These are phyloP conservation scores for Solanum arcanum DNA, from an alignment of 257 asterid species.

Conservation along the genomic window DNA sequence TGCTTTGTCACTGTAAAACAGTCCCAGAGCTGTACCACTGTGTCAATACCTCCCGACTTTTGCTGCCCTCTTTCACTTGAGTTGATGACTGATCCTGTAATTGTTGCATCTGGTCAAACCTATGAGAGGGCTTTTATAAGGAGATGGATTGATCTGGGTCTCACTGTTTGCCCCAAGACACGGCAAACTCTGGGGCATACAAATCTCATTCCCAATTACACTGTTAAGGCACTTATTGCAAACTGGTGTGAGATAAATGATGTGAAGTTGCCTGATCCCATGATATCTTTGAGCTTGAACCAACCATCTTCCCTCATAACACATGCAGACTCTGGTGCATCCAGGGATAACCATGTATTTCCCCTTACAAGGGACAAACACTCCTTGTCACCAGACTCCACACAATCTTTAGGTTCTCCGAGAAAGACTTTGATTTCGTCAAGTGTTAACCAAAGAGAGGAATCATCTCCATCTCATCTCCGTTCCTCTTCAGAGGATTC, in stretches of 20 bases:
- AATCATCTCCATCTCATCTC: slow-evolving; percentile 41
- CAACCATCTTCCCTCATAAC: slow-evolving; percentile 53
- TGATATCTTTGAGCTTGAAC: slow-evolving; percentile 35
- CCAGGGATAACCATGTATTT: slow-evolving; percentile 10
- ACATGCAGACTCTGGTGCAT: slow-evolving; percentile 38
- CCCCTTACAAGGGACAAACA: slow-evolving; percentile 23
- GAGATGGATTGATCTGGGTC: slow-evolving; percentile 82
- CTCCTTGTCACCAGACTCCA: slow-evolving; percentile 31
- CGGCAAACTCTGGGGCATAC: slow-evolving; percentile 71
- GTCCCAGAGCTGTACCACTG: slow-evolving; percentile 49
- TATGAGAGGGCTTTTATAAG: slow-evolving; percentile 73
- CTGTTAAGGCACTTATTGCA: slow-evolving; percentile 77
- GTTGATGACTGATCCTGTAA: slow-evolving; percentile 88
- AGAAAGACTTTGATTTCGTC: slow-evolving; percentile 22
- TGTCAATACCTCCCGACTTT: slow-evolving; percentile 68
- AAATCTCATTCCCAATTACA: slow-evolving; percentile 75
- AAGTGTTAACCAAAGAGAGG: slow-evolving; percentile 21
- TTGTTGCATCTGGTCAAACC: slow-evolving; percentile 92
- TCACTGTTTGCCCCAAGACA: slow-evolving; percentile 83
- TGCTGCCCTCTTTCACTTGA: slow-evolving; percentile 89
- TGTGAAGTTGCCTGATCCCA: slow-evolving; percentile 64
- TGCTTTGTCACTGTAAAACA: slow-evolving; percentile 59
- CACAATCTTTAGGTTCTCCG: slow-evolving; percentile 33
- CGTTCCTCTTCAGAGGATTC: slow-evolving; percentile 54
- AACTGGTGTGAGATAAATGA: slow-evolving; percentile 70